phyloP scores from a whole-genome alignment of 106 monocot species.

The Posidonia australis region DNA sequence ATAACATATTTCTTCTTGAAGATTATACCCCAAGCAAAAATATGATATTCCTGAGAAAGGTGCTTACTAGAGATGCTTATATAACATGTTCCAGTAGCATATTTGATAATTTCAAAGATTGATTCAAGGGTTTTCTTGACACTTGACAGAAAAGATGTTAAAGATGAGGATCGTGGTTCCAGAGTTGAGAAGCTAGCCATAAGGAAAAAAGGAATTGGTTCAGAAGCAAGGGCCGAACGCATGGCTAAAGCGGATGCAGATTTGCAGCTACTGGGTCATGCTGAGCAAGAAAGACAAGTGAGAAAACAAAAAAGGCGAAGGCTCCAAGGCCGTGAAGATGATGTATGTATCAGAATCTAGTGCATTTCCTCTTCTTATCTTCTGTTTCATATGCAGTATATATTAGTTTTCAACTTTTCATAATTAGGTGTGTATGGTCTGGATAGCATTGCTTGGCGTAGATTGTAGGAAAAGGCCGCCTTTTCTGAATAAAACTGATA shows the following conservation, averaged over 20 bases:
- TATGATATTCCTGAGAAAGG: no score
- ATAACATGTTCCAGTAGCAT: no score
- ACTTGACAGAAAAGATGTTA: slow-evolving; percentile 11
- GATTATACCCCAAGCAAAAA: no score
- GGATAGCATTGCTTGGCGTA: no score
- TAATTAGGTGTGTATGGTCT: no score
- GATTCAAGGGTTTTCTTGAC: no score
- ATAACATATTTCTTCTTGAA: no score
- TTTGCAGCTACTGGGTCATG: slow-evolving; percentile 18
- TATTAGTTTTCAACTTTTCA: background rate
- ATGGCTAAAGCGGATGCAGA: slow-evolving; percentile 69
- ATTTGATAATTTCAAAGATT: no score
- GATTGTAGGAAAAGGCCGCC: no score
- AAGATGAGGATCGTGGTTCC: slow-evolving; percentile 1
- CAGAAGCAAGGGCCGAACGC: slow-evolving; percentile 69
- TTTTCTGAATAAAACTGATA: no score
- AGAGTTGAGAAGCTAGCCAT: slow-evolving; percentile 25
- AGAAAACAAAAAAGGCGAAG: slow-evolving; percentile 74
- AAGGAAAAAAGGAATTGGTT: slow-evolving; percentile 93
- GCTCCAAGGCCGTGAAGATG: slow-evolving; percentile 47
- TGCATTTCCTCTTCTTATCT: background rate
- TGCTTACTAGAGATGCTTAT: no score
- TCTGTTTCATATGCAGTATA: background rate
- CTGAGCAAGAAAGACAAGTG: slow-evolving; percentile 22
- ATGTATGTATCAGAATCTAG: slow-evolving; percentile 3